Percentiles rank a stretch among this genome's conserved stretches.
Evolutionary conservation across 1,284 basidiomycete genomes (phyloP).

Genomic region (Wolfiporia cocos): DNA sequence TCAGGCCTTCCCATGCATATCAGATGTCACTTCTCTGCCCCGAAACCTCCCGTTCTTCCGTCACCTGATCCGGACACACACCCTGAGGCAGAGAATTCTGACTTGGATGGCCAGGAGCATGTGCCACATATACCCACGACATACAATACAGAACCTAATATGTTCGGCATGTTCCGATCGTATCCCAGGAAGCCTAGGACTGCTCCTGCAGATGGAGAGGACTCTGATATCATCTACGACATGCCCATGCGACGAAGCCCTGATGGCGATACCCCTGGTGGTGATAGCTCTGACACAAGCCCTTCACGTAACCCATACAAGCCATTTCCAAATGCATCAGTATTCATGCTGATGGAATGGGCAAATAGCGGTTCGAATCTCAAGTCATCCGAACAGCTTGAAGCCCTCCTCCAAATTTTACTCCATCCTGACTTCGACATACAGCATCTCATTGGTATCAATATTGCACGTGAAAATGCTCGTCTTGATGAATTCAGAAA

Average conservation of each 20-base stretch:
- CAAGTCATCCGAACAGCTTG: no score
- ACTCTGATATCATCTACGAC: background rate
- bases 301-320: background rate
- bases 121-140: background rate
- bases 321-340: slow-evolving; percentile 13
- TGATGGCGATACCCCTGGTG: background rate
- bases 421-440: background rate
- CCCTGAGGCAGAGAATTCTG: background rate
- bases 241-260: background rate
- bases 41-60: background rate
- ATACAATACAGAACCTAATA: background rate
- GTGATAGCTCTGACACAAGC: background rate
- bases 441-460: slow-evolving; percentile 16
- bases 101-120: background rate
- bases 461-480: no score
- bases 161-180: background rate
- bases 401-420: no score
- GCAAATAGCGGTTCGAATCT: no score
- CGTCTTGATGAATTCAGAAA: no score
- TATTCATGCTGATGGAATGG: no score
- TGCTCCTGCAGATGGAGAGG: background rate
- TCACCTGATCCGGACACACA: background rate
- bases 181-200: background rate
- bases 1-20: background rate
- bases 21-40: no score